Percentiles rank a stretch among this genome's conserved stretches.
Evolutionary conservation across 176 grass and related monocot genomes (phyloP).

Genomic region (Microstegium vimineum): DNA sequence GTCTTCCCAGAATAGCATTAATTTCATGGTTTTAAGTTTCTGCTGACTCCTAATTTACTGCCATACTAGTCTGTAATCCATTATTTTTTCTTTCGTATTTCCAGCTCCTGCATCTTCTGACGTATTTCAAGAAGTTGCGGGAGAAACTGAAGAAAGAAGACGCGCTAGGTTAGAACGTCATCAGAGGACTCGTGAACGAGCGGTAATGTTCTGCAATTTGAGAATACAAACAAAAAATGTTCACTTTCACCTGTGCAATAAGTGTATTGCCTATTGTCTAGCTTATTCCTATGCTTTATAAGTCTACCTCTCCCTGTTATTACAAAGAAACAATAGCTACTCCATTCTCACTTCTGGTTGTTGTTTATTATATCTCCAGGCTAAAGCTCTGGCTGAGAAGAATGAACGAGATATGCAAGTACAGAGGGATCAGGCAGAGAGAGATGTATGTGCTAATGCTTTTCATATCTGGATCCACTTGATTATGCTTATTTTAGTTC

Average conservation of each 20-base stretch:
- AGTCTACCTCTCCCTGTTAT: neutral
- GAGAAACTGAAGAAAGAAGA: conserved; percentile 92
- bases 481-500: conserved; percentile 12
- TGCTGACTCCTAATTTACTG: neutral
- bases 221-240: neutral
- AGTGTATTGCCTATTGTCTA: neutral
- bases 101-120: conserved; percentile 77
- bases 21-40: neutral
- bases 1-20: neutral
- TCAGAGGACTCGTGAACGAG: conserved; percentile 63
- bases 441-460: conserved; percentile 52
- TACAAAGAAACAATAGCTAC: neutral
- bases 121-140: conserved; percentile 86
- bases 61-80: neutral
- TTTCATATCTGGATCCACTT: neutral
- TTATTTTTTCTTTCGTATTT: neutral
- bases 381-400: conserved; percentile 81
- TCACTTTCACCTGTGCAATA: neutral
- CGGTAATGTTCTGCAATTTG: conserved; percentile 50
- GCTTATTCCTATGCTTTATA: neutral
- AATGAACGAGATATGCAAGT: conserved; percentile 77
- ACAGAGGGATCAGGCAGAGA: conserved; percentile 65
- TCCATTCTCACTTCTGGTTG: neutral
- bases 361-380: conserved; percentile 35
- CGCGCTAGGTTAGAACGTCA: conserved; percentile 81